Base-by-base conservation (phyloP, 768 basidiomycete species). In the Exidia glandulosa region DNA sequence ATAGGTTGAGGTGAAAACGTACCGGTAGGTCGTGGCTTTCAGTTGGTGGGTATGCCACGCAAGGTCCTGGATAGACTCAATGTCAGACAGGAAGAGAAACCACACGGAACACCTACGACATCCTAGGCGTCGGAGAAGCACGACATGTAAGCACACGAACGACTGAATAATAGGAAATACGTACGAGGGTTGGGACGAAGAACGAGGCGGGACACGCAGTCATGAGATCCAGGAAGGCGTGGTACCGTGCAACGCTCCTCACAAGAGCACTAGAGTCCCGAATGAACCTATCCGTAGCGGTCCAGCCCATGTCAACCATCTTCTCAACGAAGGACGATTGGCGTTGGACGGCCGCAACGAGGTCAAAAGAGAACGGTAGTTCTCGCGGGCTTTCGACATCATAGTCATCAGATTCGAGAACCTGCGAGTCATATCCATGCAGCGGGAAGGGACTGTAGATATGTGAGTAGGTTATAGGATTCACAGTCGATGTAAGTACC, bases 31-130 rank as follows among this genome's bases (percentile, higher is more conserved):
- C 47, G 55, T 60, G 33, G 56, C 56, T 19, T 62, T 57, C 1
- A 65, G 60, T 32, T 65, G 64, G 37, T 65, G 64, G 2, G 64
- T 65, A 33, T 65, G 64, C 64, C 64, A 65, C 19, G 64, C 62
- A 5, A 65, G 56, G 23, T 65, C 64, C 58, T 57, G 32, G 16
- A 36, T 27, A 48, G 56, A 2, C n/a, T 23, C n/a, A n/a, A 37
- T 37, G 36, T 10, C 9, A 9, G 23, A 54, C 9, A 10, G 14
- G 23, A 54, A 31, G 23, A 25, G 9, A 14, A 10, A 10, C 52
- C 9, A 25, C 23, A 25, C 52, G 52, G 10, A 13, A 25, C 25
- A 9, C 19, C 19, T 37, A 10, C 36, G 36, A 10, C 10, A 37
- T 10, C 19, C 36, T 10, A 37, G 36, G 9, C 19, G 19, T 19